Conservation (phyloP, 2,329 filamentous ascomycete genomes). For the Blastomyces parvus region DNA sequence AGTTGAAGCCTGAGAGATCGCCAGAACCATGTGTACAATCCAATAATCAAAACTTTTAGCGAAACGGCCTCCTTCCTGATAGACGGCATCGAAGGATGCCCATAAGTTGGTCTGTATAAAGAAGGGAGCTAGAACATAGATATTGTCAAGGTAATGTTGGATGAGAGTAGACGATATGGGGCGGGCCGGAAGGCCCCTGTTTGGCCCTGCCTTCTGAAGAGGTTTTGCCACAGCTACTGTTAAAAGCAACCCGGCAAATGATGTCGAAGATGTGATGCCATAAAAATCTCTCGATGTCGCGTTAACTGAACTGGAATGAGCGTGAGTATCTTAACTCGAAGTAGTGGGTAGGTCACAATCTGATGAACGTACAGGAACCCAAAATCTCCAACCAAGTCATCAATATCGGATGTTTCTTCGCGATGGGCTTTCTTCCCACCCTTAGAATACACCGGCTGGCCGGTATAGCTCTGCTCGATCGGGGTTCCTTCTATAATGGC, state of each 20-base stretch:
- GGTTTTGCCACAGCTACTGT: slow-evolving; percentile 69
- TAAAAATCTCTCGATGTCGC: slow-evolving; percentile 92
- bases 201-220: slow-evolving; percentile 48
- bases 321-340: slow-evolving; percentile 12
- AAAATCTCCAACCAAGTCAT: slow-evolving; percentile 87
- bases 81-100: slow-evolving; percentile 70
- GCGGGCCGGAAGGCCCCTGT: slow-evolving; percentile 59
- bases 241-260: slow-evolving; percentile 78
- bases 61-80: slow-evolving; percentile 56
- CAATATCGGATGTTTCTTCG: slow-evolving; percentile 74
- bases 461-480: slow-evolving; percentile 16
- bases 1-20: slow-evolving; percentile 65
- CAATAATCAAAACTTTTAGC: slow-evolving; percentile 65
- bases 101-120: slow-evolving; percentile 74
- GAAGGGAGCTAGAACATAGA: slow-evolving; percentile 71
- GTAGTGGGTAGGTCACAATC: not conserved
- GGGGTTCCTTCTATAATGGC: slow-evolving; percentile 33
- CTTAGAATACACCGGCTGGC: not conserved
- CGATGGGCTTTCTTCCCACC: slow-evolving; percentile 24
- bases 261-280: slow-evolving; percentile 78
- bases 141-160: slow-evolving; percentile 74
- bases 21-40: slow-evolving; percentile 81
- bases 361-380: slow-evolving; percentile 62
- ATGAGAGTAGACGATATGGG: slow-evolving; percentile 59
- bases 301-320: slow-evolving; percentile 64